phyloP scores from a whole-genome alignment of 352 stramenopile genomes.

The Phytophthora agathidicida region DNA sequence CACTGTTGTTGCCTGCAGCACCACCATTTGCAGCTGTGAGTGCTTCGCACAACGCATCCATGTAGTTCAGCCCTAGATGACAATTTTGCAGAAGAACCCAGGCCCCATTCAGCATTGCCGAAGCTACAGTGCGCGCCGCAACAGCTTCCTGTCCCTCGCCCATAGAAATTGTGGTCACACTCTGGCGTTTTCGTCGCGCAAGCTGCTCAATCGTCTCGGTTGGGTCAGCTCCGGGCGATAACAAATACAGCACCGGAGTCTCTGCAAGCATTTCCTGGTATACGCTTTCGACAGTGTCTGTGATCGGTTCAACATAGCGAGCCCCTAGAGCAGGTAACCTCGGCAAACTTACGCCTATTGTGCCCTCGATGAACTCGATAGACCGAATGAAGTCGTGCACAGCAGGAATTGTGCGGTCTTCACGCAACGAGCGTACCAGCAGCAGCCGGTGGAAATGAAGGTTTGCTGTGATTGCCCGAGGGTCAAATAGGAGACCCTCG shows the following conservation, averaged over 20 bases:
- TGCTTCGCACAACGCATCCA: slow-evolving; percentile 65
- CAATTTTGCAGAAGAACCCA: slow-evolving; percentile 88
- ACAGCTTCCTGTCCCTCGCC: slow-evolving; percentile 77
- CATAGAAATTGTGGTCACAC: slow-evolving; percentile 77
- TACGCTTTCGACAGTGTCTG: slow-evolving; percentile 75
- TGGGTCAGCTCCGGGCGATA: slow-evolving; percentile 73
- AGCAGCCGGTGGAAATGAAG: slow-evolving; percentile 76
- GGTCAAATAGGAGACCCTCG: slow-evolving; percentile 68
- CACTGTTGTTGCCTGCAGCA: slow-evolving; percentile 6
- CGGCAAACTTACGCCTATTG: slow-evolving; percentile 29
- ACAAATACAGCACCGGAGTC: slow-evolving; percentile 72
- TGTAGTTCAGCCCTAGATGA: slow-evolving; percentile 70
- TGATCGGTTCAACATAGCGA: slow-evolving; percentile 67
- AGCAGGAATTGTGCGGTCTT: slow-evolving; percentile 79
- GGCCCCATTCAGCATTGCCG: slow-evolving; percentile 72
- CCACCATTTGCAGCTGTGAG: slow-evolving; percentile 33
- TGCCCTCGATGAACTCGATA: slow-evolving; percentile 65
- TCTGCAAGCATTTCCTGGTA: slow-evolving; percentile 70
- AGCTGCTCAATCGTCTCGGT: slow-evolving; percentile 79
- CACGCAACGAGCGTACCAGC: slow-evolving; percentile 66
- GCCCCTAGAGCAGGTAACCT: slow-evolving; percentile 64
- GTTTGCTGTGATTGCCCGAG: slow-evolving; percentile 63
- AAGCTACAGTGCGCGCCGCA: slow-evolving; percentile 55
- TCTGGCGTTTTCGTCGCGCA: slow-evolving; percentile 71
- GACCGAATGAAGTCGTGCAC: slow-evolving; percentile 69